Percentiles rank a stretch among this genome's conserved stretches.
These are phyloP conservation scores for Trichoderma simmonsii DNA, from an alignment of 2,329 filamentous ascomycete species.

Conservation along the genomic window DNA sequence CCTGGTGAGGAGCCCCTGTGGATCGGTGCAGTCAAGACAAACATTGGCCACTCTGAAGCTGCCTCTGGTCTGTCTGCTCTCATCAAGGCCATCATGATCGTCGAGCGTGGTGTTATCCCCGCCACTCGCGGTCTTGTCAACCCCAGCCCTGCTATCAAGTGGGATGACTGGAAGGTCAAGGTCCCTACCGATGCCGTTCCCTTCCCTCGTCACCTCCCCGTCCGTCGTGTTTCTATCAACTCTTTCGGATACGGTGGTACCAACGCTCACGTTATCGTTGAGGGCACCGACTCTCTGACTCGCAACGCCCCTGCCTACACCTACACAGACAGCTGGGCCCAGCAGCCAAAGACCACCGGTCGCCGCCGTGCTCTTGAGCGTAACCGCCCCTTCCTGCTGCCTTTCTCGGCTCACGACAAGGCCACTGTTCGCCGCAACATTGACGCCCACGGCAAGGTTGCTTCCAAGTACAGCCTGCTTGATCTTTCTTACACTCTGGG, in stretches of 20 bases:
- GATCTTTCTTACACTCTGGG: constrained; percentile 7
- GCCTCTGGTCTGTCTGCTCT: constrained; percentile 26
- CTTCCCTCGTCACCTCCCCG: constrained; percentile 2
- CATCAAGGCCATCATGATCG: constrained; percentile 27
- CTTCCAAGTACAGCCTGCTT: not conserved
- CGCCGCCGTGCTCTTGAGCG: not conserved
- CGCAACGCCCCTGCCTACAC: constrained; percentile 4
- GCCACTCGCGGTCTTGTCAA: not conserved
- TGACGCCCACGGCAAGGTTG: constrained; percentile 1
- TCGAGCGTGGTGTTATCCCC: not conserved
- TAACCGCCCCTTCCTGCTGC: not conserved
- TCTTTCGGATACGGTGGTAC: constrained; percentile 11
- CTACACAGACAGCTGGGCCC: not conserved
- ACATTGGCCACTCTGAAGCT: constrained; percentile 29
- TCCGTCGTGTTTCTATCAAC: constrained; percentile 2
- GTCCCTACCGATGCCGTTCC: not conserved
- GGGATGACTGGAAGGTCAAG: not conserved
- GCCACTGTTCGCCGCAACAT: not conserved
- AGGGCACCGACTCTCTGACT: not conserved
- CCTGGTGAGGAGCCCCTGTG: constrained; percentile 24
- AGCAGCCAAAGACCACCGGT: not conserved
- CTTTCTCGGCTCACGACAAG: constrained; percentile 11
- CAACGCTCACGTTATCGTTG: constrained; percentile 14
- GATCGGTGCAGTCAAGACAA: constrained; percentile 27
- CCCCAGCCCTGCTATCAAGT: constrained; percentile 23